A percentile compares a stretch with the other conserved stretches of the same genome.
Conservation (phyloP, 164 flowering plant genomes). For the Chimonanthus praecox region DNA sequence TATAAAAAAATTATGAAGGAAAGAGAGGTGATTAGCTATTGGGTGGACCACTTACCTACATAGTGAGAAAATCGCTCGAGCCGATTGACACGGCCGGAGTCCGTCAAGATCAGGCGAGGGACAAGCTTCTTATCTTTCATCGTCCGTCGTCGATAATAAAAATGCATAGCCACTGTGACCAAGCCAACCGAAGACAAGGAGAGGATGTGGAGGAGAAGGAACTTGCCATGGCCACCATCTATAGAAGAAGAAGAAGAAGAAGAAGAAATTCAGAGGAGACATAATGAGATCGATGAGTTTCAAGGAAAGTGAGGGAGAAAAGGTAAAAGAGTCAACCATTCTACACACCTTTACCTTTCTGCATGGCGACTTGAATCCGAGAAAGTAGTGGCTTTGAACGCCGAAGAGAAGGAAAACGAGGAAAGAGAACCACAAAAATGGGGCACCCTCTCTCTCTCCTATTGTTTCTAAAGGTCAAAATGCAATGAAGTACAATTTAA, state of each 20-base stretch:
- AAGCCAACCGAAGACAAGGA: constrained; percentile 29
- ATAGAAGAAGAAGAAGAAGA: constrained; percentile 2
- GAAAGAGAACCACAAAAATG: not conserved
- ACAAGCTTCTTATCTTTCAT: constrained; percentile 19
- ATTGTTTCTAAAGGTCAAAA: no score
- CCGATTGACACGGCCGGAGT: constrained; percentile 45
- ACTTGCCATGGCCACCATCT: constrained; percentile 10
- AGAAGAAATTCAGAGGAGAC: not conserved
- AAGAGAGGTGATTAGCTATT: no score
- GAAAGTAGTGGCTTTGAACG: not conserved
- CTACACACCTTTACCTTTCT: not conserved
- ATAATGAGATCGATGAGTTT: not conserved
- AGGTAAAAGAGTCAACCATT: constrained; percentile 4
- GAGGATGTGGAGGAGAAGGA: constrained; percentile 24
- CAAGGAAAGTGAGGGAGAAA: not conserved
- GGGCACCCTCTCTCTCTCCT: not conserved
- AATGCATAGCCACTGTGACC: constrained; percentile 22
- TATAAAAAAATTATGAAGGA: not conserved
- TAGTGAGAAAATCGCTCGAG: constrained; percentile 75
- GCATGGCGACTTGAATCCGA: not conserved
- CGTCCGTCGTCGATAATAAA: constrained; percentile 9
- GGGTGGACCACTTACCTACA: constrained; percentile 47
- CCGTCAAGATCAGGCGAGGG: constrained; percentile 39
- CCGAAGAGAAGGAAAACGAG: not conserved
- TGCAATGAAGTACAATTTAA: no score